Conservation (phyloP, 2,329 filamentous ascomycete genomes). For the Daldinia eschscholtzii region DNA sequence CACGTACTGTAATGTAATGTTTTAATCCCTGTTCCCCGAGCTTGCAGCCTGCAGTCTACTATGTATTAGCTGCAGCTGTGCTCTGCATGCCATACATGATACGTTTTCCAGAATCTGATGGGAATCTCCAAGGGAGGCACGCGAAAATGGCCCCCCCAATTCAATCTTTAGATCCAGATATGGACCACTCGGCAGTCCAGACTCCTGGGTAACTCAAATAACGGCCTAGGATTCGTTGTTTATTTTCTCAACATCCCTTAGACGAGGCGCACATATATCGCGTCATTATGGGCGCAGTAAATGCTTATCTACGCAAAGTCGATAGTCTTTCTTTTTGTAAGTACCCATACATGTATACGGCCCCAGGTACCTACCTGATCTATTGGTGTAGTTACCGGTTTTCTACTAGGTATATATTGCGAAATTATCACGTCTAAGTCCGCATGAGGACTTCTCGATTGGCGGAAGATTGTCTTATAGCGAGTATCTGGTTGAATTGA, state of each 20-base stretch:
- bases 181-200: slow-evolving; percentile 50
- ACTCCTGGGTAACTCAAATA: slow-evolving; percentile 45
- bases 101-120: slow-evolving; percentile 40
- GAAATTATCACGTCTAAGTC: neutral
- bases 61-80: slow-evolving; percentile 53
- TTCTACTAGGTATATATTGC: neutral
- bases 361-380: neutral
- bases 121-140: slow-evolving; percentile 40
- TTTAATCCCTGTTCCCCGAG: slow-evolving; percentile 46
- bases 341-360: neutral
- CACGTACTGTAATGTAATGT: slow-evolving; percentile 30
- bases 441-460: neutral
- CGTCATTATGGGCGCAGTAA: slow-evolving; percentile 26
- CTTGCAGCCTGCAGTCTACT: slow-evolving; percentile 51
- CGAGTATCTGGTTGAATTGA: neutral
- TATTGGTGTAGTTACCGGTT: neutral
- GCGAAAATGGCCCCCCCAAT: slow-evolving; percentile 39
- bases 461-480: neutral
- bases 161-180: slow-evolving; percentile 51
- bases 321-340: neutral
- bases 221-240: slow-evolving; percentile 30
- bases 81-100: slow-evolving; percentile 52
- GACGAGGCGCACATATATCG: slow-evolving; percentile 26
- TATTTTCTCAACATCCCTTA: slow-evolving; percentile 24
- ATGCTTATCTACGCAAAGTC: slow-evolving; percentile 25